Percentiles rank a stretch among this genome's conserved stretches.
Conservation (phyloP, 2,329 filamentous ascomycete genomes). For the Beauveria bassiana region DNA sequence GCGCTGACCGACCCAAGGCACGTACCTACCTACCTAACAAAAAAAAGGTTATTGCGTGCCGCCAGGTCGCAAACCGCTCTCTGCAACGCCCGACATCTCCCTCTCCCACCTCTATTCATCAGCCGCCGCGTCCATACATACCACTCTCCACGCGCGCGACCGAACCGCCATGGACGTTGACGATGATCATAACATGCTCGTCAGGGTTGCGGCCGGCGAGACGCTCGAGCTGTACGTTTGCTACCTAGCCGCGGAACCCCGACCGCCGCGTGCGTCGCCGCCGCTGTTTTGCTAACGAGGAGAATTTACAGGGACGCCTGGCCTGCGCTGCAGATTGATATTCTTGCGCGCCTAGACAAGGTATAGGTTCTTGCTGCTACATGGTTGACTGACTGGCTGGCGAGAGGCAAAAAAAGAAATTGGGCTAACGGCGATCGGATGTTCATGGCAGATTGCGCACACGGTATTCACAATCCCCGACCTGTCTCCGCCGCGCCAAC, state of each 20-base stretch:
- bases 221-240: constrained; percentile 47
- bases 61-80: neutral
- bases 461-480: constrained; percentile 67
- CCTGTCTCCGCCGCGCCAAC: constrained; percentile 37
- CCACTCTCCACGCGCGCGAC: neutral
- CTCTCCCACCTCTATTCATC: neutral
- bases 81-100: neutral
- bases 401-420: constrained; percentile 10
- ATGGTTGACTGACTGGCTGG: constrained; percentile 35
- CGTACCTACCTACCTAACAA: no score
- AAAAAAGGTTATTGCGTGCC: constrained; percentile 1
- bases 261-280: neutral
- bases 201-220: constrained; percentile 41
- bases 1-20: no score
- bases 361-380: constrained; percentile 22
- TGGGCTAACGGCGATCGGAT: neutral
- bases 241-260: neutral
- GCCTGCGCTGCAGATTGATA: constrained; percentile 56
- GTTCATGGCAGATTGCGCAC: constrained; percentile 55
- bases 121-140: neutral
- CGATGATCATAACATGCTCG: constrained; percentile 41
- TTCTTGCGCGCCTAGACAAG: constrained; percentile 62
- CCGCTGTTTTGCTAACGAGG: constrained; percentile 5
- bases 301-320: constrained; percentile 51
- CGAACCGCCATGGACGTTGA: constrained; percentile 46